Percentiles rank a stretch among this genome's conserved stretches.
phyloP scores from a whole-genome alignment of 495 filamentous ascomycete species.

The Daldinia decipiens region DNA sequence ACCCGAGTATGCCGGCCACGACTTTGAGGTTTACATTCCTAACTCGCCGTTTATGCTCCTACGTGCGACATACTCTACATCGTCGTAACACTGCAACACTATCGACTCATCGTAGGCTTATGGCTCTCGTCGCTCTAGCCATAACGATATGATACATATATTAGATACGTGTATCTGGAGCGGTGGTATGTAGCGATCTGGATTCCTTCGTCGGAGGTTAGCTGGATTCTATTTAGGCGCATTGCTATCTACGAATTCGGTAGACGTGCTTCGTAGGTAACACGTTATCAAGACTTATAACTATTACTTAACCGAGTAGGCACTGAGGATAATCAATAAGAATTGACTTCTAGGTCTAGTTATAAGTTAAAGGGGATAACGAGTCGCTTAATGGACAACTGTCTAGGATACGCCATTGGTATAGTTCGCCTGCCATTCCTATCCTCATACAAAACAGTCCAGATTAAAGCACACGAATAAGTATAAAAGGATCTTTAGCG shows the following conservation, averaged over 20 bases:
- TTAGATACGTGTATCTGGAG: neutral
- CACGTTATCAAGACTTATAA: neutral
- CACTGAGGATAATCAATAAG: neutral
- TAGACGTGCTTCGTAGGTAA: neutral
- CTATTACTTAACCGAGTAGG: too few relatives aligned
- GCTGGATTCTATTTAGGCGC: neutral
- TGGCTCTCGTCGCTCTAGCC: neutral
- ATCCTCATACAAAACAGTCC: neutral
- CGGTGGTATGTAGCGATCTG: neutral
- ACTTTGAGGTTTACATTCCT: neutral
- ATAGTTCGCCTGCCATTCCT: neutral
- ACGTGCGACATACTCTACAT: neutral
- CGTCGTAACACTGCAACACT: neutral
- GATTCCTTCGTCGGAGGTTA: neutral
- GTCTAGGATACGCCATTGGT: too few relatives aligned
- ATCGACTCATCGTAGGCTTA: neutral
- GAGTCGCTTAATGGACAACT: neutral
- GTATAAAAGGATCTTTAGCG: neutral
- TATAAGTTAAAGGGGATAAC: neutral
- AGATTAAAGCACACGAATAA: neutral
- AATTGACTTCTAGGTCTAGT: neutral
- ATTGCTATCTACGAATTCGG: neutral
- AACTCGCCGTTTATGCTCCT: neutral
- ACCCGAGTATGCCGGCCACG: neutral
- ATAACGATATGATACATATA: neutral